Base-by-base conservation (phyloP, 2,329 filamentous ascomycete genomes). In the Graphiopsis chlorocephala region DNA sequence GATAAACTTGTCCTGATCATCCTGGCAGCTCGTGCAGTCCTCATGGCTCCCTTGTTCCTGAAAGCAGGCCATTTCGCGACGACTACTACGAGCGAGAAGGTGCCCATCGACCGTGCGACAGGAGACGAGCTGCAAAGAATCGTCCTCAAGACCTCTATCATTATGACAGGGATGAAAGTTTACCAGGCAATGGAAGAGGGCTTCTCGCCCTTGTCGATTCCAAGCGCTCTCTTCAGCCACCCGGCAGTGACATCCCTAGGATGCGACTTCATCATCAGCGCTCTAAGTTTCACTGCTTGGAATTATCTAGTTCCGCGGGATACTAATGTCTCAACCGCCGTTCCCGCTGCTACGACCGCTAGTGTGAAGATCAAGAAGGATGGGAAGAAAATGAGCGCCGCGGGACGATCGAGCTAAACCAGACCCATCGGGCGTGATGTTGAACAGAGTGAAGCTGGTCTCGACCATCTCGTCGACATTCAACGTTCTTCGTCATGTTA, bases 161-260 rank as follows among this genome's bases (percentile, higher is more conserved):
- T 65, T 11, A 65, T 67, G 65, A 64, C 63, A 1, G 58, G 63
- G 2, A 48, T 68, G 48, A 63, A 59, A 23, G 35, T 38, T 8
- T 52, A 55, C 14, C 31, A 65, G 35, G 52, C 63, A 3, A 25
- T 61, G 31, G 61, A 55, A 38, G 31, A 58, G 33, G 53, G 15
- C 31, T 57, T 53, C 20, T 47, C 38, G 12, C 25, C 64, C 10
- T 23, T 2, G 29, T 61, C 64, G 26, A 48, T 67, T n/a, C 8
- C 38, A 6, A 45, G 48, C 17, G 68, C 67, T n/a, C 47, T 76
- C 14, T 65, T 68, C 38, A 68, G 65, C 55, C 74, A 75, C 63
- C 74, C 74, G 11, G 73, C 74, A 8, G 74, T 76, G 8, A 71
- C 68, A 23, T 55, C 73, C 8, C 67, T 76, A 8, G 72, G 72